phyloP scores from a whole-genome alignment of 345 rosid genomes.

The Isatis tinctoria region DNA sequence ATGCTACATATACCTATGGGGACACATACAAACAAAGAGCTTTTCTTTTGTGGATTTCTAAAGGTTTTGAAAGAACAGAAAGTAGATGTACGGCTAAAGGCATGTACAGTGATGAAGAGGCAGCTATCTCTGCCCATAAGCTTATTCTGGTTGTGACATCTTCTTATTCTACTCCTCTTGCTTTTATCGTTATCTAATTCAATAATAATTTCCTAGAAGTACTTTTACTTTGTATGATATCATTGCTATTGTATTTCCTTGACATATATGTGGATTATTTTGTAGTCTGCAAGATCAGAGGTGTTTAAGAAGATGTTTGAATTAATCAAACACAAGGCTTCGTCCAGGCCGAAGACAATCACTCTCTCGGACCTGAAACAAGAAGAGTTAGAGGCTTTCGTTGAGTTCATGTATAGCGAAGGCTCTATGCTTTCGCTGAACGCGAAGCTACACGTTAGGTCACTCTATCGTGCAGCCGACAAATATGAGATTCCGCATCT shows the following conservation, averaged over 20 bases:
- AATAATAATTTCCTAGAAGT: neutral
- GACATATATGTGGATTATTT: too few species aligned
- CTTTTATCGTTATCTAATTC: neutral
- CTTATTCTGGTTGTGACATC: neutral
- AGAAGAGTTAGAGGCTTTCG: neutral
- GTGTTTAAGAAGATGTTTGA: neutral
- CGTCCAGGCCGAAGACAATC: neutral
- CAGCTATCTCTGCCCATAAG: neutral
- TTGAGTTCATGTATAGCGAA: neutral
- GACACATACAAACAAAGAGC: neutral
- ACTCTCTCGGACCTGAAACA: neutral
- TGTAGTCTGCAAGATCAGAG: neutral
- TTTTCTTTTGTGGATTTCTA: neutral
- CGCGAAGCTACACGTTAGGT: neutral
- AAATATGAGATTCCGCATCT: neutral
- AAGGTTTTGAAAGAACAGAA: neutral
- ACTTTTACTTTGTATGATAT: too few species aligned
- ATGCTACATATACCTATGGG: neutral
- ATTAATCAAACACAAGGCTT: neutral
- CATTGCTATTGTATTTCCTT: too few species aligned
- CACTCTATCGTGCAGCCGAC: neutral
- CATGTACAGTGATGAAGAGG: neutral
- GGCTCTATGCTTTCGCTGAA: neutral
- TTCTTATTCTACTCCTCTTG: neutral
- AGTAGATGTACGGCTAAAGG: neutral